Conservation (phyloP, 1,284 basidiomycete genomes). For the Marasmius sp. region DNA sequence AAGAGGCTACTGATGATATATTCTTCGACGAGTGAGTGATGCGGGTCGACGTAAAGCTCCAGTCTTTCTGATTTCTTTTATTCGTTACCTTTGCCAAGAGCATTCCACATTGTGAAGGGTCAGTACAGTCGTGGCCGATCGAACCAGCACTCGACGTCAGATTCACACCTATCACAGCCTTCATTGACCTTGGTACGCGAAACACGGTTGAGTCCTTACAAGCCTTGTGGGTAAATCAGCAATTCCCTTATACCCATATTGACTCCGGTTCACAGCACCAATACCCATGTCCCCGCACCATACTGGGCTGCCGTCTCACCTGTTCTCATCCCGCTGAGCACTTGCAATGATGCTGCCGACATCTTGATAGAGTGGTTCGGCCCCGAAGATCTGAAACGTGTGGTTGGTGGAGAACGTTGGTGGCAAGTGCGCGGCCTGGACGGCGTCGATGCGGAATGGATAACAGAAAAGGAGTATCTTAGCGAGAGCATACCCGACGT, state of each 20-base stretch:
- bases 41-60: no score
- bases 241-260: background rate
- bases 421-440: slow-evolving; percentile 79
- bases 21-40: slow-evolving; percentile 60
- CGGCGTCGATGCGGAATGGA: slow-evolving; percentile 80
- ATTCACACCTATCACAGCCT: slow-evolving; percentile 31
- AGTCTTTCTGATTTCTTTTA: background rate
- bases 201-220: slow-evolving; percentile 65
- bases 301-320: slow-evolving; percentile 75
- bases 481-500: slow-evolving; percentile 20
- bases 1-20: slow-evolving; percentile 54
- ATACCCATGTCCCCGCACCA: slow-evolving; percentile 77
- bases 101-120: slow-evolving; percentile 65
- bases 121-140: background rate
- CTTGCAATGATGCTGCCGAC: slow-evolving; percentile 72
- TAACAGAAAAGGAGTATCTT: slow-evolving; percentile 58
- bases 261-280: slow-evolving; percentile 44
- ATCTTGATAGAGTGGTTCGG: slow-evolving; percentile 78
- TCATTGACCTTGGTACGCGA: slow-evolving; percentile 58
- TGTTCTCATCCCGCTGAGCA: slow-evolving; percentile 61
- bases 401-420: slow-evolving; percentile 83
- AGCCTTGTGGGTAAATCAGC: slow-evolving; percentile 42
- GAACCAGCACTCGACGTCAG: background rate
- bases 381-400: slow-evolving; percentile 64
- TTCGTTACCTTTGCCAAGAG: slow-evolving; percentile 32